Base-by-base conservation (phyloP, 345 rosid genomes). In the Aegle marmelos region DNA sequence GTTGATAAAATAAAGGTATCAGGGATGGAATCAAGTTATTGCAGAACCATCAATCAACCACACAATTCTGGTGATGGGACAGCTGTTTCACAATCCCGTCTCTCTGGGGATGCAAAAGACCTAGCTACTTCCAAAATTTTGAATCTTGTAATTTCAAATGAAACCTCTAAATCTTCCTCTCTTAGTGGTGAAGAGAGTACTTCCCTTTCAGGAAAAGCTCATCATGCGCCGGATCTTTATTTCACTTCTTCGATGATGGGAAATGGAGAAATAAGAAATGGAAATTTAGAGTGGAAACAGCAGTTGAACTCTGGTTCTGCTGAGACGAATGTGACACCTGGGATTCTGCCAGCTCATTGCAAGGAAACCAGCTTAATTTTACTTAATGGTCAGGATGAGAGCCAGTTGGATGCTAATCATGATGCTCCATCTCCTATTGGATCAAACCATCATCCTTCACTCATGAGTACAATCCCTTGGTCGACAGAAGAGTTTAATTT, bases 31-130 rank as follows among this genome's bases (percentile, higher is more conserved):
- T 70, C 58, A 21, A 68, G 74, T 80, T 45, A 39, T 16, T 56
- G 69, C 63, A 58, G 84, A 79, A 69, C 64, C 36, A 2, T 73
- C 76, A 81, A 78, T 63, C 90, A 72, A 66, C 68, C 31, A 1
- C 73, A 33, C 65, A 76, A 61, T 75, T 79, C 80, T 82, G 74
- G 75, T 73, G 83, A 78, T 79, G 79, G 81, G 54, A 30, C 74
- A 50, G 64, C 79, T 73, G 83, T 85, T 75, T 86, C 93, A 53
- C 86, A 83, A 81, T 81, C 76, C 54, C 89, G 85, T 63, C 86
- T 81, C 76, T 64, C 67, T 30, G 93, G 88, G 33, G 91, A 89
- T 63, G 90, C 94, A 70, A 72, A 83, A 77, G 93, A 89, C 73
- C 85, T 86, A 37, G 89, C 92, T 73, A 80, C 88, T 68, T 45